A percentile compares a stretch with the other conserved stretches of the same genome.
phyloP scores from a whole-genome alignment of 371 early-diverging fungal species.

The Modicella reniformis region DNA sequence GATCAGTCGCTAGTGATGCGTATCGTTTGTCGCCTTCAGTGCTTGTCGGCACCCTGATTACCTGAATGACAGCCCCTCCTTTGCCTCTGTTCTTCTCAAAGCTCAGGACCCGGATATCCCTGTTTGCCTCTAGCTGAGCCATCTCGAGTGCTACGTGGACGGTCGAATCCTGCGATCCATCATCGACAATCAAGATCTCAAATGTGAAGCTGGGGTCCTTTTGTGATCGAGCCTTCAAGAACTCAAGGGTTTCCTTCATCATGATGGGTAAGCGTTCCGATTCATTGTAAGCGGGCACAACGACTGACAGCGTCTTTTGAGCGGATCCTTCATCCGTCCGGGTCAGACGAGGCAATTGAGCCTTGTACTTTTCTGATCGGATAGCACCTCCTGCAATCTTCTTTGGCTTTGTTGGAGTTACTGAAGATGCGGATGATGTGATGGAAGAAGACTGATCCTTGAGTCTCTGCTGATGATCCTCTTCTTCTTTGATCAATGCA shows the following conservation, averaged over 20 bases:
- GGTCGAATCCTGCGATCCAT: constrained; percentile 87
- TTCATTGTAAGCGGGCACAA: constrained; percentile 95
- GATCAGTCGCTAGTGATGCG: background rate
- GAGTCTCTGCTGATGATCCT: constrained; percentile 29
- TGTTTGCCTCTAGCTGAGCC: constrained; percentile 64
- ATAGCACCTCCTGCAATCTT: constrained; percentile 38
- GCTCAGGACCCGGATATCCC: constrained; percentile 78
- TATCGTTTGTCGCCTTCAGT: background rate
- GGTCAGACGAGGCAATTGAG: constrained; percentile 21
- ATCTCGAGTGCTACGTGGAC: constrained; percentile 71
- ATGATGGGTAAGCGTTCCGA: constrained; percentile 81
- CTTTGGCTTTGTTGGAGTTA: constrained; percentile 6
- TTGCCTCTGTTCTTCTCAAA: constrained; percentile 91
- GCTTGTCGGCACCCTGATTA: constrained; percentile 36
- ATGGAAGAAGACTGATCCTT: constrained; percentile 13
- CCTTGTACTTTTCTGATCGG: constrained; percentile 44
- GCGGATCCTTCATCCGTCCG: constrained; percentile 33
- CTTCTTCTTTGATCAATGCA: constrained; percentile 44
- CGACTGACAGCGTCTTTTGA: constrained; percentile 65
- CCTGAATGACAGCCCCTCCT: constrained; percentile 94
- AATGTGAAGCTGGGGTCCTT: constrained; percentile 65
- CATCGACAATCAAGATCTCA: constrained; percentile 92
- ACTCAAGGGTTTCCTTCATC: constrained; percentile 81
- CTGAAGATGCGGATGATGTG: background rate
- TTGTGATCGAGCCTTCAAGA: constrained; percentile 61